These are phyloP conservation scores for Teunomyces pallodes DNA, from an alignment of 805 yeast species.

Conservation along the genomic window DNA sequence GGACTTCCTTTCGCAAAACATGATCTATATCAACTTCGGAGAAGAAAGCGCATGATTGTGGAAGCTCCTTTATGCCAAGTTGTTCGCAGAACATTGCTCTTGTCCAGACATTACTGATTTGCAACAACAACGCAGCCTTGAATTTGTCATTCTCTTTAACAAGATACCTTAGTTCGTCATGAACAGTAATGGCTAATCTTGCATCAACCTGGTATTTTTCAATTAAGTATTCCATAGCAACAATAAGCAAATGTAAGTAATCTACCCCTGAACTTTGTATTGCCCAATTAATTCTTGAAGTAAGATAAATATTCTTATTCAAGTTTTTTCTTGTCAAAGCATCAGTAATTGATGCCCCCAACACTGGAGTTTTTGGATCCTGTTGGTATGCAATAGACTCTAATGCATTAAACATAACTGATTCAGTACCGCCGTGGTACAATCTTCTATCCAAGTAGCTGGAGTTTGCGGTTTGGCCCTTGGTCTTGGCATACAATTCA, in stretches of 20 bases:
- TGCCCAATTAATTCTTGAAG: slow-evolving; percentile 95
- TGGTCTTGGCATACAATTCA: slow-evolving; percentile 73
- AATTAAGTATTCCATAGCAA: slow-evolving; percentile 82
- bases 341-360: slow-evolving; percentile 90
- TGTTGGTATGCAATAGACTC: slow-evolving; percentile 84
- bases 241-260: slow-evolving; percentile 78
- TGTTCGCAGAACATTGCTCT: slow-evolving; percentile 93
- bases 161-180: slow-evolving; percentile 88
- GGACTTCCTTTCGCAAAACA: slow-evolving; percentile 90
- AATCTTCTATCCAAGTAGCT: slow-evolving; percentile 25
- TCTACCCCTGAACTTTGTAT: slow-evolving; percentile 98
- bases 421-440: slow-evolving; percentile 92
- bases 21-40: slow-evolving; percentile 90
- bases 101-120: slow-evolving; percentile 92
- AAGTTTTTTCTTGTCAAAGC: slow-evolving; percentile 71
- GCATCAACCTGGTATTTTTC: slow-evolving; percentile 67
- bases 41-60: slow-evolving; percentile 94
- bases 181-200: slow-evolving; percentile 82
- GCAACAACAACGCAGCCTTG: slow-evolving; percentile 77
- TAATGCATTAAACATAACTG: slow-evolving; percentile 82
- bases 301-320: slow-evolving; percentile 63
- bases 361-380: slow-evolving; percentile 81
- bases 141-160: slow-evolving; percentile 72
- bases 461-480: slow-evolving; percentile 50
- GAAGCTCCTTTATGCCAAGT: slow-evolving; percentile 82